Evolutionary conservation across 345 rosid species (phyloP).

Genomic region (Populus tremula): DNA sequence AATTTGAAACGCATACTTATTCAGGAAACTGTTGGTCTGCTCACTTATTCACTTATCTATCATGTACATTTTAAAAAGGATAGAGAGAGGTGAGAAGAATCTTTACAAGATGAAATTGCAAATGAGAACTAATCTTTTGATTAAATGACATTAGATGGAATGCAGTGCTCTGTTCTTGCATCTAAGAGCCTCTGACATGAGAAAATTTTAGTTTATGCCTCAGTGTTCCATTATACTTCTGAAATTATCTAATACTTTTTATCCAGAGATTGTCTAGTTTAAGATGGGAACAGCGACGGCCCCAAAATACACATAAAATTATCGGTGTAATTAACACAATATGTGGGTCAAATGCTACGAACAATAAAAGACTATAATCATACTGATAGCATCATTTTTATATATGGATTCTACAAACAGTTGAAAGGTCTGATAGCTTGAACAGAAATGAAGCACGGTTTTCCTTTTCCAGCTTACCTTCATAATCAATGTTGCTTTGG

Average conservation of each 20-base stretch:
- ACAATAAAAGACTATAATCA: not conserved
- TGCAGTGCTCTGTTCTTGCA: too few species aligned
- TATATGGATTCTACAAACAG: not conserved
- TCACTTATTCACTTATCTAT: not conserved
- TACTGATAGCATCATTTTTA: not conserved
- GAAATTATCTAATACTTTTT: too few species aligned
- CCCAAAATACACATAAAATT: too few species aligned
- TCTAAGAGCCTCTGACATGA: too few species aligned
- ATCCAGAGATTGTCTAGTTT: too few species aligned
- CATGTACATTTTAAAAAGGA: too few species aligned
- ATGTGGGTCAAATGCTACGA: not conserved
- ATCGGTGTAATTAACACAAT: not conserved
- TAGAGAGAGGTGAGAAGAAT: not conserved
- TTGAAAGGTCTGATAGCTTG: not conserved
- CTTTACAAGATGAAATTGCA: not conserved
- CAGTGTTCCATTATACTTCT: too few species aligned
- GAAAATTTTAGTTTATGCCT: too few species aligned
- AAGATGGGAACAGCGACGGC: too few species aligned
- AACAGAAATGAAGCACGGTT: not conserved
- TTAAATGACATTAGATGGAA: too few species aligned
- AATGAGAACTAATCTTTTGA: too few species aligned
- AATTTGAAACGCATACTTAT: conserved; percentile 4
- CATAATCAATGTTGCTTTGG: conserved; percentile 39
- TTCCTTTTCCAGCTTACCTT: conserved; percentile 43
- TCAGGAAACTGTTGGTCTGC: not conserved